phyloP scores from a whole-genome alignment of 148 eudicot species.

The Fallopia convolvulus region DNA sequence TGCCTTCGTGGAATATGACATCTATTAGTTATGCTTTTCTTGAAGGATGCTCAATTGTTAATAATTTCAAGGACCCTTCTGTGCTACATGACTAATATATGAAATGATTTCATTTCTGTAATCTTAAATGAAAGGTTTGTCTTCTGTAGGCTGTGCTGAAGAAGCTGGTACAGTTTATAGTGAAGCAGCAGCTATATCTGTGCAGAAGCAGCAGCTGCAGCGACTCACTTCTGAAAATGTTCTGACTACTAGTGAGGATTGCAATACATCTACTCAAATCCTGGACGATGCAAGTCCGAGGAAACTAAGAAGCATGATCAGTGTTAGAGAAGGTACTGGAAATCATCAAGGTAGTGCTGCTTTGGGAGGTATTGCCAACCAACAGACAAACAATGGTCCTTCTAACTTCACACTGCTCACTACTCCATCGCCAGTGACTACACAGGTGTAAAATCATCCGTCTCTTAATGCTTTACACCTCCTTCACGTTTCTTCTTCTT shows the following conservation, averaged over 20 bases:
- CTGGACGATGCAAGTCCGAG: constrained; percentile 59
- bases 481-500: not conserved
- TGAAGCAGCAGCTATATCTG: constrained; percentile 61
- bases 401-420: constrained; percentile 52
- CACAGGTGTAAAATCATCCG: constrained; percentile 42
- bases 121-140: not conserved
- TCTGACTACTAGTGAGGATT: constrained; percentile 41
- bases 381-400: constrained; percentile 45
- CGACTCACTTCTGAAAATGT: constrained; percentile 31
- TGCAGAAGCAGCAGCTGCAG: constrained; percentile 51
- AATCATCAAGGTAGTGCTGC: constrained; percentile 41
- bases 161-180: constrained; percentile 68
- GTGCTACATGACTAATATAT: not conserved
- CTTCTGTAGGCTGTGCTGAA: constrained; percentile 68
- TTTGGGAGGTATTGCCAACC: constrained; percentile 44
- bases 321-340: constrained; percentile 48
- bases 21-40: not conserved
- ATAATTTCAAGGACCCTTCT: not conserved
- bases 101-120: not conserved
- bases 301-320: constrained; percentile 38
- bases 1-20: not conserved
- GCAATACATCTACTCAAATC: constrained; percentile 31
- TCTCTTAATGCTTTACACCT: too few relatives aligned
- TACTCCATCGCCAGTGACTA: constrained; percentile 86
- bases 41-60: not conserved